These are phyloP conservation scores for Coemansia sp. DNA, from an alignment of 192 early-diverging fungal species.

Conservation along the genomic window DNA sequence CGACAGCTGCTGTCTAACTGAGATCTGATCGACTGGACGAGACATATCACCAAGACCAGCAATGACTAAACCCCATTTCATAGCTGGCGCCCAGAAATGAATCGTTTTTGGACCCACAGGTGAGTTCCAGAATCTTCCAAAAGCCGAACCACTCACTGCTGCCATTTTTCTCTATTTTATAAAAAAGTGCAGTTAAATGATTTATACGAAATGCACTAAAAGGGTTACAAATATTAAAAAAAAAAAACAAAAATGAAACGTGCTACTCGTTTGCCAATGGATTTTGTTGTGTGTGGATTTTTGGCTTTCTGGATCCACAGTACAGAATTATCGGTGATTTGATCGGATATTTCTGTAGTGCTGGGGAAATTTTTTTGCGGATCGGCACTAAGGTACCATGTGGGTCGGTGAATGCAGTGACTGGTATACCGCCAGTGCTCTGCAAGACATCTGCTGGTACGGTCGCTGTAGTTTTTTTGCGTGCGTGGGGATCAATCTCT, in stretches of 20 bases:
- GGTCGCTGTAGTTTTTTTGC: too few relatives aligned
- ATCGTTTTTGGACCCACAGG: constrained; percentile 94
- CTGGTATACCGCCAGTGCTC: neutral
- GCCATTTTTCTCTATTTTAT: constrained; percentile 18
- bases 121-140: constrained; percentile 70
- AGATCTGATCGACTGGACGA: constrained; percentile 88
- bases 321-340: neutral
- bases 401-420: neutral
- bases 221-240: neutral
- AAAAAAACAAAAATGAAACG: neutral
- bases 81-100: constrained; percentile 93
- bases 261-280: too few relatives aligned
- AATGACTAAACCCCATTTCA: constrained; percentile 81
- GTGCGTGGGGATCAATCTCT: too few relatives aligned
- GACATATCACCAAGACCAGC: constrained; percentile 87
- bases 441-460: neutral
- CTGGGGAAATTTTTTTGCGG: neutral
- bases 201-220: neutral
- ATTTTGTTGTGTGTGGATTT: neutral
- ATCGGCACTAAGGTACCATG: neutral
- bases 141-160: constrained; percentile 52
- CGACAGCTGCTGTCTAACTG: constrained; percentile 79
- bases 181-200: neutral
- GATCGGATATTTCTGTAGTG: neutral
- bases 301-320: neutral